These are phyloP conservation scores for Rhizomucor pusillus DNA, from an alignment of 371 early-diverging fungal genomes.

Conservation along the genomic window DNA sequence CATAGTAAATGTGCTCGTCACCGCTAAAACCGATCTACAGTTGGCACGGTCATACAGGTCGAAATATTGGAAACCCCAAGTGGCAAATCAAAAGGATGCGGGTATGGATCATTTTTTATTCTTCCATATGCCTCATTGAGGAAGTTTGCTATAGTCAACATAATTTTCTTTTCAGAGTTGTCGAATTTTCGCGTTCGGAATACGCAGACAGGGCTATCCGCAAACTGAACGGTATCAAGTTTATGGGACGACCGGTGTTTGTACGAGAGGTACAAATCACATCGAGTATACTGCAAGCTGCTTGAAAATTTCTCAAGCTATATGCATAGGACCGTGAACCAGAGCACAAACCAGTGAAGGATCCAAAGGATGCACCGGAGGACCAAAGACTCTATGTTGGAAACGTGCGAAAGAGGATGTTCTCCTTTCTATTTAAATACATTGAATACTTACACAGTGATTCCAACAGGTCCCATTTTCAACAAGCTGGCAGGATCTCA, in stretches of 20 bases:
- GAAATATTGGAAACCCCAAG: conserved; percentile 60
- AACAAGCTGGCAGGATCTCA: conserved; percentile 76
- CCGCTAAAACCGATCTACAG: conserved; percentile 22
- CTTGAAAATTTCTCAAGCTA: background rate
- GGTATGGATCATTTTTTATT: conserved; percentile 38
- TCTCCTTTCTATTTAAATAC: background rate
- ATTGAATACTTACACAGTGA: background rate
- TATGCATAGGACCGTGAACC: conserved; percentile 53
- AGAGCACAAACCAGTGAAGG: conserved; percentile 46
- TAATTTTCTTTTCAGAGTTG: conserved; percentile 49
- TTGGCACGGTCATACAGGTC: conserved; percentile 68
- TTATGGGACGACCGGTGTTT: conserved; percentile 80
- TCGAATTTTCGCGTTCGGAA: conserved; percentile 75
- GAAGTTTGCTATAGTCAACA: background rate
- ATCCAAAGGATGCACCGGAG: conserved; percentile 43
- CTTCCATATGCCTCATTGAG: background rate
- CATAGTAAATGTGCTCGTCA: background rate
- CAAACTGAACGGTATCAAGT: conserved; percentile 63
- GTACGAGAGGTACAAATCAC: conserved; percentile 57
- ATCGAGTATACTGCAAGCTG: background rate
- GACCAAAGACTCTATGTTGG: conserved; percentile 67
- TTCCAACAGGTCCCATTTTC: conserved; percentile 64
- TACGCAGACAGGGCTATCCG: conserved; percentile 81
- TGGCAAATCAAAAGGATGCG: conserved; percentile 67
- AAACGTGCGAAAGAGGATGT: conserved; percentile 48